phyloP scores from a whole-genome alignment of 352 stramenopile species.

The Sclerospora graminicola region DNA sequence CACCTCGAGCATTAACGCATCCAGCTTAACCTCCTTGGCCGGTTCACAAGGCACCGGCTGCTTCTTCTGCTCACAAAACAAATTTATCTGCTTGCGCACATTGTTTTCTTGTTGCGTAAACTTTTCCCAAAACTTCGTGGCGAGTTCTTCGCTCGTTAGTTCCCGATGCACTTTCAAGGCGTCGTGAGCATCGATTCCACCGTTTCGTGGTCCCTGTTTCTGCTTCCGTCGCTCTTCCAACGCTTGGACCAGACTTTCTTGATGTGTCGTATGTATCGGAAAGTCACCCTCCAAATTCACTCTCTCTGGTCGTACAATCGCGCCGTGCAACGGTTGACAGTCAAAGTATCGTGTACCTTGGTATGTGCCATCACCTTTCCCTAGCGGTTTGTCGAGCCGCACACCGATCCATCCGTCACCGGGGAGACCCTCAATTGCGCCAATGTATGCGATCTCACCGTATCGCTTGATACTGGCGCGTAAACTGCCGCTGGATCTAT shows the following conservation, averaged over 20 bases:
- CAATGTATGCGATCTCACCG: slow-evolving; percentile 59
- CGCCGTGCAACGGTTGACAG: slow-evolving; percentile 39
- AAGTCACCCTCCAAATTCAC: slow-evolving; percentile 49
- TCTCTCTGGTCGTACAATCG: slow-evolving; percentile 54
- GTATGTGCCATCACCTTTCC: slow-evolving; percentile 59
- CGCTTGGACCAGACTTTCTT: slow-evolving; percentile 40
- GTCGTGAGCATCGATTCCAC: background rate
- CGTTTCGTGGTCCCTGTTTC: slow-evolving; percentile 20
- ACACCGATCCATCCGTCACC: slow-evolving; percentile 62
- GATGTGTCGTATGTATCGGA: slow-evolving; percentile 34
- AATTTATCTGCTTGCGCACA: slow-evolving; percentile 34
- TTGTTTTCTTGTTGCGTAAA: slow-evolving; percentile 46
- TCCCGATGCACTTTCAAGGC: slow-evolving; percentile 16
- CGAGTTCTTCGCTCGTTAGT: slow-evolving; percentile 38
- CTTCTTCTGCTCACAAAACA: slow-evolving; percentile 54
- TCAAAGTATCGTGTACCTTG: slow-evolving; percentile 57
- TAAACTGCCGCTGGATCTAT: slow-evolving; percentile 19
- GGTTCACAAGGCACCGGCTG: slow-evolving; percentile 30
- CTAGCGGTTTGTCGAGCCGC: slow-evolving; percentile 59
- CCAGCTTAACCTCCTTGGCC: slow-evolving; percentile 33
- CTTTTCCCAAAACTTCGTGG: slow-evolving; percentile 49
- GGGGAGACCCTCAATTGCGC: slow-evolving; percentile 34
- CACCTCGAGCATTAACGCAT: slow-evolving; percentile 38
- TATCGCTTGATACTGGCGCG: slow-evolving; percentile 58
- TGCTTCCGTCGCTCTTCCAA: slow-evolving; percentile 37